These are phyloP conservation scores for Candida sp. DNA, from an alignment of 1,139 yeast genomes.

Conservation along the genomic window DNA sequence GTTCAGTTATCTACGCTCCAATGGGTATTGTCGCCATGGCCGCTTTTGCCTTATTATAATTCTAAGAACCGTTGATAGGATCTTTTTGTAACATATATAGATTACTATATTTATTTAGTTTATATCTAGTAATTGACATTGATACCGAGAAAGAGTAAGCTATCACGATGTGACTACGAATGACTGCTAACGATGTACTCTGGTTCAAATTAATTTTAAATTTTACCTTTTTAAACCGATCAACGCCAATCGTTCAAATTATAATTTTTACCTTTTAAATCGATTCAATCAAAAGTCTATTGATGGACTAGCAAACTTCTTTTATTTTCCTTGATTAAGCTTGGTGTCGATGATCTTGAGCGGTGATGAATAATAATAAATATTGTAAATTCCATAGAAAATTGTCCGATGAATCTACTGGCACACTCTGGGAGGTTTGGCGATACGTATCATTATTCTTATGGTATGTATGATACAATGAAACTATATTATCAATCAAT, in stretches of 20 bases:
- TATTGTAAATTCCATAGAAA: slow-evolving; percentile 43
- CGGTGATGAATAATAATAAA: slow-evolving; percentile 34
- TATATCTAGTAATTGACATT: too few relatives aligned
- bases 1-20: slow-evolving; percentile 18
- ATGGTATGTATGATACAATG: slow-evolving; percentile 14
- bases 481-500: slow-evolving; percentile 22
- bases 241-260: too few relatives aligned
- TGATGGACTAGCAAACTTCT: too few relatives aligned
- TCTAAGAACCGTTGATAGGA: not conserved
- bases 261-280: too few relatives aligned
- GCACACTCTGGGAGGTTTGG: slow-evolving; percentile 19
- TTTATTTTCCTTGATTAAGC: too few relatives aligned
- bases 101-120: not conserved
- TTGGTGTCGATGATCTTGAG: slow-evolving; percentile 9
- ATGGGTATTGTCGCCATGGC: slow-evolving; percentile 33
- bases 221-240: too few relatives aligned
- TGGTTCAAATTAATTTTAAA: too few relatives aligned
- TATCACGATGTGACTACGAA: too few relatives aligned
- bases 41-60: slow-evolving; percentile 33
- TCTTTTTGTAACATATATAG: not conserved
- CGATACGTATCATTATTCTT: slow-evolving; percentile 8
- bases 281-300: too few relatives aligned
- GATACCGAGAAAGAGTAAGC: too few relatives aligned
- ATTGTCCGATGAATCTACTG: slow-evolving; percentile 40
- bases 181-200: too few relatives aligned